phyloP scores from a whole-genome alignment of 371 early-diverging fungal species.

The Mucor lusitanicus region DNA sequence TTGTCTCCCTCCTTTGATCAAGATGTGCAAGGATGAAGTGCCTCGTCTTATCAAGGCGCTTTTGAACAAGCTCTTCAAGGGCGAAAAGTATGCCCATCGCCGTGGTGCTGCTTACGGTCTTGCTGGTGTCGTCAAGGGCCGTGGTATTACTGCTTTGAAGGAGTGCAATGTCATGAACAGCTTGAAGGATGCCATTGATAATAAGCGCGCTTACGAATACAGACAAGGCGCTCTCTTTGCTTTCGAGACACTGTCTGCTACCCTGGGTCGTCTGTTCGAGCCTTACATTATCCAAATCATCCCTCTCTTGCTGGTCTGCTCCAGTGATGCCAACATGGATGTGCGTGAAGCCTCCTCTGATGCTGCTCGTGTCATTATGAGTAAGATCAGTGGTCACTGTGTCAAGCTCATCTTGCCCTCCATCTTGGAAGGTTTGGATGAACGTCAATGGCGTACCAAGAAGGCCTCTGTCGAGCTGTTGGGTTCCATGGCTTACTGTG shows the following conservation, averaged over 20 bases:
- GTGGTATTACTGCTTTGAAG: conserved; percentile 86
- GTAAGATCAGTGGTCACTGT: conserved; percentile 93
- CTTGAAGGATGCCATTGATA: conserved; percentile 84
- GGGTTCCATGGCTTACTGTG: conserved; percentile 94
- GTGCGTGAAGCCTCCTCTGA: conserved; percentile 94
- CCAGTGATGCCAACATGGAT: conserved; percentile 82
- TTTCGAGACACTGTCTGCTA: conserved; percentile 85
- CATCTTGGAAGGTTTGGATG: conserved; percentile 83
- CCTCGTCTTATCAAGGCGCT: conserved; percentile 66
- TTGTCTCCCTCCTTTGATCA: conserved; percentile 92
- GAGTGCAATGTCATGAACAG: conserved; percentile 80
- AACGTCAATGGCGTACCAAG: conserved; percentile 95
- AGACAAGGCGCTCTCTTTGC: conserved; percentile 96
- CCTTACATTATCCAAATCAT: conserved; percentile 96
- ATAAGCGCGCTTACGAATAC: conserved; percentile 69
- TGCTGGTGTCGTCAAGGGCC: conserved; percentile 94
- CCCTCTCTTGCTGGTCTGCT: conserved; percentile 85
- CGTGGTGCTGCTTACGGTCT: conserved; percentile 97
- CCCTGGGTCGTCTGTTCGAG: conserved; percentile 92
- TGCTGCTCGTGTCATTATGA: conserved; percentile 94
- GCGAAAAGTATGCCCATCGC: conserved; percentile 84
- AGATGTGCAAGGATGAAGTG: conserved; percentile 65
- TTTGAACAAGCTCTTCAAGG: conserved; percentile 70
- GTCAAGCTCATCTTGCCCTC: conserved; percentile 95
- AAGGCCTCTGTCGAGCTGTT: conserved; percentile 94